Percentiles rank a stretch among this genome's conserved stretches.
phyloP scores from a whole-genome alignment of 2,329 filamentous ascomycete species.

The Scytalidium sp. region DNA sequence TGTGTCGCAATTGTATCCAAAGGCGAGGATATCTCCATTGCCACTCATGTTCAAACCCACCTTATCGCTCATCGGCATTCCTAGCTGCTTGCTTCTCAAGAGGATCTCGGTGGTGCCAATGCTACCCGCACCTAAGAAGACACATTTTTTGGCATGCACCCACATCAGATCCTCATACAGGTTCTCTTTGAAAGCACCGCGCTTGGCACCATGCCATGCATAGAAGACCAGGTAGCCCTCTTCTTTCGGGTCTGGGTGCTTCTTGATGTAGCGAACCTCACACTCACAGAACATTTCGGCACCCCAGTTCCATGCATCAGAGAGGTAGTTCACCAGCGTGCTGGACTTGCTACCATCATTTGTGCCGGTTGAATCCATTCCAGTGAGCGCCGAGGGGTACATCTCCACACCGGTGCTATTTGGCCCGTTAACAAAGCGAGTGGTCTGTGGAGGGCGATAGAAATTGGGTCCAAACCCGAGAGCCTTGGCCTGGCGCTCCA shows the following conservation, averaged over 20 bases:
- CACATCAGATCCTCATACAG: constrained; percentile 61
- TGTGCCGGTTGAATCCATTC: constrained; percentile 60
- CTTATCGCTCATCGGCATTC: constrained; percentile 53
- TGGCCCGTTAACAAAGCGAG: constrained; percentile 56
- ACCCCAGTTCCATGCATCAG: constrained; percentile 70
- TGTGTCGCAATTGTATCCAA: constrained; percentile 60
- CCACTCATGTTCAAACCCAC: constrained; percentile 61
- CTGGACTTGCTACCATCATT: constrained; percentile 69
- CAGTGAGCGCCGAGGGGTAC: constrained; percentile 55
- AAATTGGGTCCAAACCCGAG: constrained; percentile 52
- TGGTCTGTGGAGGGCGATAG: constrained; percentile 57
- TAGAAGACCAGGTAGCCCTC: constrained; percentile 63
- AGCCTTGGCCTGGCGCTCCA: constrained; percentile 53
- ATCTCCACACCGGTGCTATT: constrained; percentile 65
- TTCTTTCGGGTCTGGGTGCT: constrained; percentile 37
- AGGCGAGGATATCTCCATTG: constrained; percentile 64
- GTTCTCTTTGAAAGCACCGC: constrained; percentile 51
- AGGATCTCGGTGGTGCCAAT: constrained; percentile 66
- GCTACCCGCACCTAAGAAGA: constrained; percentile 64
- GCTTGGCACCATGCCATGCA: constrained; percentile 58
- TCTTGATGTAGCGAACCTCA: constrained; percentile 61
- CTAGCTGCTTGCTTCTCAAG: constrained; percentile 56
- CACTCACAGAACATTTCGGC: constrained; percentile 69
- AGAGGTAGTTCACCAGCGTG: constrained; percentile 63
- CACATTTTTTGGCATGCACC: constrained; percentile 62